Percentiles rank a stretch among this genome's conserved stretches.
Conservation (phyloP, 2,329 filamentous ascomycete genomes). For the Xylariomycetidae sp. region DNA sequence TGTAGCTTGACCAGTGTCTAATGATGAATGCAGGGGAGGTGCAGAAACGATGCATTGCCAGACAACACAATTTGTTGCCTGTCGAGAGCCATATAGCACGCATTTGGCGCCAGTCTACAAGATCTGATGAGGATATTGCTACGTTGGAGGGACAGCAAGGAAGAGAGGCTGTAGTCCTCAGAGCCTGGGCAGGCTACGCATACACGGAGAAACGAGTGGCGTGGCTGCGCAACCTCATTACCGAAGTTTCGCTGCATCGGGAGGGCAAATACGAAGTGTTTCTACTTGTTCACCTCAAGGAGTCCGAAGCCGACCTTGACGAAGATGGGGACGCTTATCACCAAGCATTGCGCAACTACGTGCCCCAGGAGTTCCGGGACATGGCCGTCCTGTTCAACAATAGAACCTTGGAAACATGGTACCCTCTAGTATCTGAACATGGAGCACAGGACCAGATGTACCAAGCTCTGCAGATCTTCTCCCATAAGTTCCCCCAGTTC, state of each 20-base stretch:
- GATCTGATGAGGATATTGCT: background rate
- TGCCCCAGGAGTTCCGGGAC: slow-evolving; percentile 60
- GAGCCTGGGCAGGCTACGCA: slow-evolving; percentile 53
- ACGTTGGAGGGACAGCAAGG: background rate
- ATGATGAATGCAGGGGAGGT: too few species aligned
- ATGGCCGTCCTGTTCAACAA: slow-evolving; percentile 66
- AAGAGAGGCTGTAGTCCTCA: slow-evolving; percentile 45
- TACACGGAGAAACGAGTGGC: slow-evolving; percentile 56
- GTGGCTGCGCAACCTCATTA: slow-evolving; percentile 57
- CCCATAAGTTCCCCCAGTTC: slow-evolving; percentile 56
- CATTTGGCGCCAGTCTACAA: slow-evolving; percentile 4
- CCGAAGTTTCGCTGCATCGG: slow-evolving; percentile 53
- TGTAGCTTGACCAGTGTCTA: too few species aligned
- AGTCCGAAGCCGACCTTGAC: slow-evolving; percentile 50
- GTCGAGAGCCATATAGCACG: slow-evolving; percentile 2
- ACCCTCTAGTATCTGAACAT: slow-evolving; percentile 53
- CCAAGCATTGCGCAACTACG: slow-evolving; percentile 44
- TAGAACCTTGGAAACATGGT: slow-evolving; percentile 59
- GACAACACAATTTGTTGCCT: too few species aligned
- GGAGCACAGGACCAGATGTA: slow-evolving; percentile 19
- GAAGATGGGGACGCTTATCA: slow-evolving; percentile 42
- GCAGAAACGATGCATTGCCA: too few species aligned
- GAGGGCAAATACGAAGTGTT: slow-evolving; percentile 58
- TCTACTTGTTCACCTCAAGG: slow-evolving; percentile 56
- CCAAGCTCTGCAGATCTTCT: slow-evolving; percentile 41